Percentiles rank a stretch among this genome's conserved stretches.
Conservation (phyloP, 345 rosid species). For the Bretschneidera sinensis region DNA sequence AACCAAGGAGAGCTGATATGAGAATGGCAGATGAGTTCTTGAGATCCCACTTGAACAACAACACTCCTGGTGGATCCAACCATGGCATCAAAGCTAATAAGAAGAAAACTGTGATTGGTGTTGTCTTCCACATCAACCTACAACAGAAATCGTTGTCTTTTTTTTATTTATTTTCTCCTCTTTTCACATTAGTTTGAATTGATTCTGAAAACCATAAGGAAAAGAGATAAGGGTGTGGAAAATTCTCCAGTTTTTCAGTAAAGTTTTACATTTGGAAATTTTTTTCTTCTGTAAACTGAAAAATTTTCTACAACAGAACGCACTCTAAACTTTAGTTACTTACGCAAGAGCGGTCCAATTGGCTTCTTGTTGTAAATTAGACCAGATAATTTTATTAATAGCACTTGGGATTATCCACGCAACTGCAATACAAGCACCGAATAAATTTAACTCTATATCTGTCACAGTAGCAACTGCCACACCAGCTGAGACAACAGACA, state of each 20-base stretch:
- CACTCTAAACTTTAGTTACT: no score
- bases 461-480: slow-evolving; percentile 88
- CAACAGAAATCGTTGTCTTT: slow-evolving; percentile 2
- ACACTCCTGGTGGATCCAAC: slow-evolving; percentile 91
- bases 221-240: neutral
- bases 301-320: no score
- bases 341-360: slow-evolving; percentile 97
- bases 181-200: neutral
- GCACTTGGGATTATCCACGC: slow-evolving; percentile 94
- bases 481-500: slow-evolving; percentile 69
- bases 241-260: no score
- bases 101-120: slow-evolving; percentile 78
- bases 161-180: neutral
- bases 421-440: slow-evolving; percentile 76
- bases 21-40: slow-evolving; percentile 59
- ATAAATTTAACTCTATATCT: slow-evolving; percentile 74
- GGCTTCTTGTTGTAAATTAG: slow-evolving; percentile 79
- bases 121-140: slow-evolving; percentile 99
- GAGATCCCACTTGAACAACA: slow-evolving; percentile 73
- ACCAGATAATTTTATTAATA: slow-evolving; percentile 86
- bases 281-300: no score
- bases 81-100: slow-evolving; percentile 82
- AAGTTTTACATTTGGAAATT: no score
- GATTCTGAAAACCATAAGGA: slow-evolving; percentile 13
- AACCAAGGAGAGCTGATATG: slow-evolving; percentile 79